These are phyloP conservation scores for Mortierella claussenii DNA, from an alignment of 192 early-diverging fungal genomes.

Conservation along the genomic window DNA sequence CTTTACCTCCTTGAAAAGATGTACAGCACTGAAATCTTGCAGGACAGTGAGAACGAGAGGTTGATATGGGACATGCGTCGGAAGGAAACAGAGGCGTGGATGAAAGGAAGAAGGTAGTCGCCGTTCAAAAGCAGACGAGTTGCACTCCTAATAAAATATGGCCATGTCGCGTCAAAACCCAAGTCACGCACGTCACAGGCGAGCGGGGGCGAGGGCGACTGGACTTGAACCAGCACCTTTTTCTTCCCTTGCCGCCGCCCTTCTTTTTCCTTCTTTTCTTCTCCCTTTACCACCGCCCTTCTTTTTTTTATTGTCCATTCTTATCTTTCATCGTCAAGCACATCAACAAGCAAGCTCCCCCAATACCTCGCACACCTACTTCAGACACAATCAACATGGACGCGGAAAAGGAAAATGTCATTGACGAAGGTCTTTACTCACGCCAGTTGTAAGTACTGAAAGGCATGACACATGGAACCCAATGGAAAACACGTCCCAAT, in stretches of 20 bases:
- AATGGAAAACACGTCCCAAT: too few relatives aligned
- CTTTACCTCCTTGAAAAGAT: conserved; percentile 34
- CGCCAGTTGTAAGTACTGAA: conserved; percentile 92
- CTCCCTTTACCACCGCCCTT: neutral
- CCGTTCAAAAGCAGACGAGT: too few relatives aligned
- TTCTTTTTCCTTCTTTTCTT: neutral
- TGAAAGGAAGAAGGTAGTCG: conserved; percentile 1
- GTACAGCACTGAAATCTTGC: neutral
- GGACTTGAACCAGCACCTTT: too few relatives aligned
- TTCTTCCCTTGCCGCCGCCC: too few relatives aligned
- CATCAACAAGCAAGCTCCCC: neutral
- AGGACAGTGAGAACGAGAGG: conserved; percentile 21
- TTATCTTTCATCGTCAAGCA: neutral
- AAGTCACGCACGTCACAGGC: too few relatives aligned
- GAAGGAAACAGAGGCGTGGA: conserved; percentile 20
- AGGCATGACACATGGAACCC: conserved; percentile 27
- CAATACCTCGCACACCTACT: neutral
- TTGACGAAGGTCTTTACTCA: conserved; percentile 98
- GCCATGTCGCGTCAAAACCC: too few relatives aligned
- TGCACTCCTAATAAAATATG: neutral
- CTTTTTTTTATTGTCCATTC: conserved; percentile 1
- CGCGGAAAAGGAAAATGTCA: conserved; percentile 61
- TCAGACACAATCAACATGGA: conserved; percentile 45
- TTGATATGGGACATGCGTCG: conserved; percentile 32
- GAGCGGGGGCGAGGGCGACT: too few relatives aligned